Evolutionary conservation across 1,284 basidiomycete genomes (phyloP), one percentile per base, ranked within the genome.

Genomic region (Pseudozyma thailandica): DNA sequence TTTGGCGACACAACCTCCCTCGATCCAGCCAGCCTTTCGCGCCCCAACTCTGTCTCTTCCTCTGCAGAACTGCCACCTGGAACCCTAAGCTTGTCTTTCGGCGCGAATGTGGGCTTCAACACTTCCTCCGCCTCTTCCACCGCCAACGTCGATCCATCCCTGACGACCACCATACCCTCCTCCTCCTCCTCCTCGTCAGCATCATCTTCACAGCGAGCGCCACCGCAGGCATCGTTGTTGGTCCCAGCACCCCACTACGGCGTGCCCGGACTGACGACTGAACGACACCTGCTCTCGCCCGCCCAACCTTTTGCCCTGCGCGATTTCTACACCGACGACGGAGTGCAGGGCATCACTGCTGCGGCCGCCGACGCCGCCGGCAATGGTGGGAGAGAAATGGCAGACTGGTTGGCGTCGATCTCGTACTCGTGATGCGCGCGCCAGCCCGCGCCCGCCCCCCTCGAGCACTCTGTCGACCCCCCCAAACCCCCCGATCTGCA

Each of bases 271-370:
- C 33, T 39, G 3, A 7, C 52, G 6, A 45, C 50, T 1, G 46
- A 46, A 13, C 43, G 45, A 9, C 51, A 52, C 0, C 33, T 60
- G 27, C 50, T 63, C 6, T 59, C 56, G 12, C 52, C 66, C 1
- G 49, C 57, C 0, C 54, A 66, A n/a, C 58, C 69, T 16, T 58
- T 51, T 23, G 69, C 69, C 0, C 47, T 72, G 26, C 49, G 54
- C 10, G 50, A 53, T 1, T 66, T 44, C 16, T 72, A 72, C 28
- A 50, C 62, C 21, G 57, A 62, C 28, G 51, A 65, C 23, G 26
- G 25, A 18, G 45, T 56, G 10, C 66, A 64, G 50, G 42, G 56
- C 6, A n/a, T n/a, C n/a, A n/a, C n/a, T n/a, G n/a, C n/a, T n/a
- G n/a, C n/a, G n/a, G n/a, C n/a, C n/a, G n/a, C n/a, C n/a, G n/a